Conservation (phyloP, 2,329 filamentous ascomycete genomes). For the Bipolaris oryzae region DNA sequence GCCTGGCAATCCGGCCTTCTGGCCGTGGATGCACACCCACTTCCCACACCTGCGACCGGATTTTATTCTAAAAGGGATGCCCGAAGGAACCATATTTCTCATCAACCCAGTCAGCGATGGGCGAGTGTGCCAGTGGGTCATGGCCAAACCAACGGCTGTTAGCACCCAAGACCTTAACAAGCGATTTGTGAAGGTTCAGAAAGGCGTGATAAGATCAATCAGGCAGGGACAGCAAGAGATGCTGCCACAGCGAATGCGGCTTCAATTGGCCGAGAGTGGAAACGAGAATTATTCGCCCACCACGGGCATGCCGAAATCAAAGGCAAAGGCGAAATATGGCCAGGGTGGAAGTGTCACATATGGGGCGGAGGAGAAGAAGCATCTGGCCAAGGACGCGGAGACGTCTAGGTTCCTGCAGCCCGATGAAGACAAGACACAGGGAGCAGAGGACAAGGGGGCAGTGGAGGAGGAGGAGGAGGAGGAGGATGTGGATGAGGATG, state of each 20-base stretch:
- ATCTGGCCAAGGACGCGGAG: background rate
- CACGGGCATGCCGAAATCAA: slow-evolving; percentile 11
- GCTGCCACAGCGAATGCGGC: slow-evolving; percentile 19
- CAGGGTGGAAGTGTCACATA: background rate
- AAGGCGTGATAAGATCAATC: slow-evolving; percentile 14
- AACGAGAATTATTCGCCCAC: slow-evolving; percentile 6
- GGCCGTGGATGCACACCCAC: slow-evolving; percentile 32
- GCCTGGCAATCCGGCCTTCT: slow-evolving; percentile 3
- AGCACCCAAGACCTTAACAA: slow-evolving; percentile 9
- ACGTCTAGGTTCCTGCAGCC: background rate
- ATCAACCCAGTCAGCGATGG: slow-evolving; percentile 35
- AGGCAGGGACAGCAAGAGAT: slow-evolving; percentile 11
- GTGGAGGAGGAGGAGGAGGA: background rate
- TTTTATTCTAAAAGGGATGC: slow-evolving; percentile 41
- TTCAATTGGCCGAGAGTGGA: slow-evolving; percentile 5
- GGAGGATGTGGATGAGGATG: background rate
- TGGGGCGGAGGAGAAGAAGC: slow-evolving; percentile 12
- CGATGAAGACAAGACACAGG: background rate
- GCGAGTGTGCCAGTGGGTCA: slow-evolving; percentile 32
- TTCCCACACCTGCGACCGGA: slow-evolving; percentile 42
- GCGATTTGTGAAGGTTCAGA: slow-evolving; percentile 24
- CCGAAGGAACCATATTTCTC: slow-evolving; percentile 23
- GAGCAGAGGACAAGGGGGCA: background rate
- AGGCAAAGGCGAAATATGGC: slow-evolving; percentile 3
- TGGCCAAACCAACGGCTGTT: slow-evolving; percentile 4